These are phyloP conservation scores for Austropuccinia psidii DNA, from an alignment of 1,284 basidiomycete genomes.

Conservation along the genomic window DNA sequence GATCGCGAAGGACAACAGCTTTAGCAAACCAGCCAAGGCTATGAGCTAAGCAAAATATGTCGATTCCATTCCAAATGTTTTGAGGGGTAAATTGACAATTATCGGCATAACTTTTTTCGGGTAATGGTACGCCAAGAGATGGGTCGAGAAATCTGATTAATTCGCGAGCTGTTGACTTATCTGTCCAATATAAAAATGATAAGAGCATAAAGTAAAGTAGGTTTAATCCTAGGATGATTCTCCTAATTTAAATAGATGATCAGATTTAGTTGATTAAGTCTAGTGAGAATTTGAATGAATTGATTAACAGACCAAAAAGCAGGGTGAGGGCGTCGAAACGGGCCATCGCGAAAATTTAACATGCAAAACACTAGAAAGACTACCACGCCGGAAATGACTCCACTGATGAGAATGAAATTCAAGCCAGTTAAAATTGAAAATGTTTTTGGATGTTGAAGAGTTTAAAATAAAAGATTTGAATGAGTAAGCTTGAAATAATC, in stretches of 20 bases:
- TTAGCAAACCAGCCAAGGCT: constrained; percentile 77
- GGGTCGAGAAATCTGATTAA: constrained; percentile 71
- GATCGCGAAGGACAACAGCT: constrained; percentile 71
- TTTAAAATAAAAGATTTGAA: background rate
- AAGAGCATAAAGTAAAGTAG: constrained; percentile 68
- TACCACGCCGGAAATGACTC: constrained; percentile 28
- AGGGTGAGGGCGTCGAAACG: constrained; percentile 65
- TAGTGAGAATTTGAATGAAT: background rate
- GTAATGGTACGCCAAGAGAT: constrained; percentile 61
- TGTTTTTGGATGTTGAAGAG: no score
- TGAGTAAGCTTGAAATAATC: background rate
- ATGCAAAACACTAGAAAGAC: constrained; percentile 58
- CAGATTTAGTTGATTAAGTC: background rate
- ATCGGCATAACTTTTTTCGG: constrained; percentile 73
- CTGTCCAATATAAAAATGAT: constrained; percentile 73
- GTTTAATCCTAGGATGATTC: constrained; percentile 62
- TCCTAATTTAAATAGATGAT: constrained; percentile 9
- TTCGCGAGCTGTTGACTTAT: constrained; percentile 62
- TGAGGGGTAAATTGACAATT: constrained; percentile 59
- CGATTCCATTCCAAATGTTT: constrained; percentile 59
- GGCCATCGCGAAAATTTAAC: constrained; percentile 75
- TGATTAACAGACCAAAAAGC: constrained; percentile 41
- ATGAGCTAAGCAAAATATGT: constrained; percentile 74
- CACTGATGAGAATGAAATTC: no score
- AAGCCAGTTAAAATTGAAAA: no score